Conservation (phyloP, 371 early-diverging fungal genomes). For the Circinella minor region DNA sequence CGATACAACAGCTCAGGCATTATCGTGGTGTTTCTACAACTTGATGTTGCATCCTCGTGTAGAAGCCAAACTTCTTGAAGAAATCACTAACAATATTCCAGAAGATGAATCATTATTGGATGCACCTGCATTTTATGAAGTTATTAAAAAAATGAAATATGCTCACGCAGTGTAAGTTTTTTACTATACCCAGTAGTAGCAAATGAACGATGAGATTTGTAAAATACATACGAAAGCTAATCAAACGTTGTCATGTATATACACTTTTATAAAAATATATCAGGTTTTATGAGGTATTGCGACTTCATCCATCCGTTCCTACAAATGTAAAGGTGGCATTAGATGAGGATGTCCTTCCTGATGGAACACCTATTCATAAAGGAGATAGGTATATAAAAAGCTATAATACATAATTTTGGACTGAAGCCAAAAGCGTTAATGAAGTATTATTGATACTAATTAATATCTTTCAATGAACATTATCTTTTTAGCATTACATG, state of each 20-base stretch:
- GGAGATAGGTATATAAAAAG: constrained; percentile 38
- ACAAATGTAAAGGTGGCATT: constrained; percentile 64
- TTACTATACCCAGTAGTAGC: constrained; percentile 55
- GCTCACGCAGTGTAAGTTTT: constrained; percentile 60
- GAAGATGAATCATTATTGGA: constrained; percentile 31
- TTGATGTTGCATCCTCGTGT: constrained; percentile 60
- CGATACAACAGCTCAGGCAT: constrained; percentile 76
- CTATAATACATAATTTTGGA: no score
- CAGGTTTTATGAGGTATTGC: constrained; percentile 64
- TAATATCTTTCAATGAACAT: no score
- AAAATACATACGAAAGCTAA: no score
- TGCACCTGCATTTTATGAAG: constrained; percentile 42
- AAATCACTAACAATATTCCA: constrained; percentile 49
- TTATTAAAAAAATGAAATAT: constrained; percentile 57
- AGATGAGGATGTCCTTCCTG: constrained; percentile 72
- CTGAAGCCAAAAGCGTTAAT: no score
- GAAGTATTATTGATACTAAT: no score
- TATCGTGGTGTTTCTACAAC: constrained; percentile 73
- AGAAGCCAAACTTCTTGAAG: constrained; percentile 61
- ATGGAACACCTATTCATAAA: constrained; percentile 62
- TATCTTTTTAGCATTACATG: constrained; percentile 23
- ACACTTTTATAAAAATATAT: neutral
- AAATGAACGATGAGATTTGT: no score
- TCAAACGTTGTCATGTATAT: no score
- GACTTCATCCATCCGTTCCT: constrained; percentile 78